Base-by-base conservation (phyloP, 768 basidiomycete species). In the Ramaria rubella region DNA sequence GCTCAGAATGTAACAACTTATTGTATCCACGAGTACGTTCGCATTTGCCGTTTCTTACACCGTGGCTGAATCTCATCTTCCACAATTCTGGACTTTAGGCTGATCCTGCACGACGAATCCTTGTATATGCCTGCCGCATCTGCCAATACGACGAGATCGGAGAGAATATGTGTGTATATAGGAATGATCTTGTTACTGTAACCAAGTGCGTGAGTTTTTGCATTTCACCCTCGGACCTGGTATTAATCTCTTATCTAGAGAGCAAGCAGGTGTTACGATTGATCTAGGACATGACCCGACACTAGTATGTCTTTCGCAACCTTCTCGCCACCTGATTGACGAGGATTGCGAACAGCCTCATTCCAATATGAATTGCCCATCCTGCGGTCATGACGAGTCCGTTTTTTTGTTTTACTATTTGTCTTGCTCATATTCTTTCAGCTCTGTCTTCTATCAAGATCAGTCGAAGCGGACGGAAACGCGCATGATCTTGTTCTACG, bases 381-480 rank as follows among this genome's bases (percentile, higher is more conserved):
- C 76, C 27, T 97, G 94, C 63, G 83, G 84, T 34, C 75, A 88
- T 60, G 82, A 88, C 63, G 90, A 93, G 91, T 93, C 67, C 62
- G 87, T 75, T 17, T 44, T n/a, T 40, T 40, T 52, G 36, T 58
- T 48, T 15, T 12, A 7, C 44, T 46, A 36, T 26, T 45, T 33
- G n/a, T 8, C 52, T 51, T 27, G 61, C 46, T 55, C 30, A 51
- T 26, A 52, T 55, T 56, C 19, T 45, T 60, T n/a, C 65, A 98
- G 94, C 66, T 83, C 91, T 50, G 94, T 98, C 4, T 82, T 90
- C 67, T 98, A 88, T 70, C 95, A 97, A 70, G 95, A 97, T 70
- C 95, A 98, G 69, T 96, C 93, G 17, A 94, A 95, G 68, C 86
- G 95, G 55, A 92, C 91, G 64, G 92, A 95, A 67, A 97, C 95